Conservation (phyloP, 108 stramenopile genomes). For the Mayamaea pseudoterrestris region DNA sequence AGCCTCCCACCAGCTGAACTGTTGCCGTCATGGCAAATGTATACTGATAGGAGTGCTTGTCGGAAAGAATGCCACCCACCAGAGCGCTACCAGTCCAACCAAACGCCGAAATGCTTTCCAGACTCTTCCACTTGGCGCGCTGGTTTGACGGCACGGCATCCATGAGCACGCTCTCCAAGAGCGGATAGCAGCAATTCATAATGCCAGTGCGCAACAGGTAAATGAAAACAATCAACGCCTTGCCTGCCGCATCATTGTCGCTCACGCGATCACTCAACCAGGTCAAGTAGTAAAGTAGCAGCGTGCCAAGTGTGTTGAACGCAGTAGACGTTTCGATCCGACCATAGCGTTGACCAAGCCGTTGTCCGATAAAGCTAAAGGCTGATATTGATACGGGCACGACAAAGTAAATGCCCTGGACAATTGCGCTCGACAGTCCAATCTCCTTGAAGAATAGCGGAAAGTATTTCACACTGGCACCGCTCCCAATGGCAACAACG, state of each 20-base stretch:
- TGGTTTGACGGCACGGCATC: conserved; percentile 46
- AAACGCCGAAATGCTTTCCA: conserved; percentile 47
- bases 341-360: conserved; percentile 10
- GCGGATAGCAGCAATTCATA: conserved; percentile 41
- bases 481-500: conserved; percentile 43
- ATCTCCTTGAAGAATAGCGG: conserved; percentile 71
- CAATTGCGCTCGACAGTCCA: conserved; percentile 39
- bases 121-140: conserved; percentile 51
- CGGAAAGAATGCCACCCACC: conserved; percentile 49
- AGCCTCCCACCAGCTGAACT: conserved; percentile 29
- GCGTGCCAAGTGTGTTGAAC: conserved; percentile 17
- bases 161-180: conserved; percentile 49
- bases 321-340: conserved; percentile 38
- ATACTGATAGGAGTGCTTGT: conserved; percentile 34
- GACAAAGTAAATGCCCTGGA: conserved; percentile 39
- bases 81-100: conserved; percentile 74
- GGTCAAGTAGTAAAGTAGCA: conserved; percentile 32
- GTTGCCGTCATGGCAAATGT: conserved; percentile 56
- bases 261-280: conserved; percentile 1
- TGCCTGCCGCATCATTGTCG: background rate
- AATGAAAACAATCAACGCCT: conserved; percentile 9
- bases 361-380: conserved; percentile 3
- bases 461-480: conserved; percentile 76
- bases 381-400: conserved; percentile 12
- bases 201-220: conserved; percentile 44